phyloP scores from a whole-genome alignment of 2,329 filamentous ascomycete genomes.

The Botrytis fabae region DNA sequence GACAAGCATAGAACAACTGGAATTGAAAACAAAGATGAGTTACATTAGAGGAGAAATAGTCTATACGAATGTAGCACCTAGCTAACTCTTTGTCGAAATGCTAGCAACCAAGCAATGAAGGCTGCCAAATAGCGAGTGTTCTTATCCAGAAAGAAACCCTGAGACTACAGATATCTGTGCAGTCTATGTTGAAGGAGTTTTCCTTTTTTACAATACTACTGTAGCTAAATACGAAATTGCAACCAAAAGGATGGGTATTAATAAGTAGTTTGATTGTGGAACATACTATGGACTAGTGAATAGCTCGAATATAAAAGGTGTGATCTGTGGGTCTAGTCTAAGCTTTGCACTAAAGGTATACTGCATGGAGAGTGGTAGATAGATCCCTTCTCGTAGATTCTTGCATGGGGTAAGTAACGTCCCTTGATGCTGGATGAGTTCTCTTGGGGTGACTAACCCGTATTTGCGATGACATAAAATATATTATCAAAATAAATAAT shows the following conservation, averaged over 20 bases:
- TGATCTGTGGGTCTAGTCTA: neutral
- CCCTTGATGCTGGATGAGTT: neutral
- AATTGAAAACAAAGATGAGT: neutral
- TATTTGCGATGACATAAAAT: neutral
- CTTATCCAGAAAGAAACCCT: neutral
- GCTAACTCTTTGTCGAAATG: neutral
- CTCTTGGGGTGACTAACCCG: rapidly evolving
- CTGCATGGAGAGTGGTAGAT: neutral
- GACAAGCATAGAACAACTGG: neutral
- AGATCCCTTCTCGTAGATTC: neutral
- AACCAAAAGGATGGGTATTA: neutral
- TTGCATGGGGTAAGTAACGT: neutral
- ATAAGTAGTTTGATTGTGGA: neutral
- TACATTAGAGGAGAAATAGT: neutral
- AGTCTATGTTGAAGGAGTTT: neutral
- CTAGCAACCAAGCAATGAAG: neutral
- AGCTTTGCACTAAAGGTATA: neutral
- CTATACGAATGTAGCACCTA: neutral
- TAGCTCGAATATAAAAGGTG: neutral
- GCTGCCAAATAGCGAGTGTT: neutral
- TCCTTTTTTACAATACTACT: neutral
- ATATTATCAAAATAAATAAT: no score
- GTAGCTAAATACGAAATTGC: neutral
- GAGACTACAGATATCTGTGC: neutral
- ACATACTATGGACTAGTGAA: neutral